Base-by-base conservation (phyloP, 352 stramenopile species). In the Lagenidium sp. region DNA sequence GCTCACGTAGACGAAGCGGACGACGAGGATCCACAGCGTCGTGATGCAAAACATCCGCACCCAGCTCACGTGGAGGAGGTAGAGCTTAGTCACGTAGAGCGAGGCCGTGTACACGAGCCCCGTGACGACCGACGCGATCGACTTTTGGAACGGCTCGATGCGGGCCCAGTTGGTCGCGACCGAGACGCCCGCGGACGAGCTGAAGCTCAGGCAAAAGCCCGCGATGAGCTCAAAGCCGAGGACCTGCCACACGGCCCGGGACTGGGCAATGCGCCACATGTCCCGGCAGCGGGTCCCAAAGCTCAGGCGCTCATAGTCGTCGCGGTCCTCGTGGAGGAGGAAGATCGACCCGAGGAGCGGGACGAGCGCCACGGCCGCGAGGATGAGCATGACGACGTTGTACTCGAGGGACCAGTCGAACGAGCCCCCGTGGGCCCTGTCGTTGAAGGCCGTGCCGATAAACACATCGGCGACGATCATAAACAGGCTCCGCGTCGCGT, bases 211-310 rank as follows among this genome's bases (percentile, higher is more conserved):
- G 26, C 67, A 83, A 44, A 93, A 78, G 22, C 53, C 65, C 7
- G 66, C 62, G 4, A 85, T 28, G 21, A 87, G 57, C 29, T 82
- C 54, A 36, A 89, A 93, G 26, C 72, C 57, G 20, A 93, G 40
- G 12, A 89, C 55, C 31, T 88, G 78, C 73, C 75, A 93, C 55
- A 93, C 71, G 2, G 59, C 73, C 16, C 72, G 77, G 23, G 68
- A 69, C 43, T 87, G 76, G 4, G 68, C 31, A 6, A 89, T 66
- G 35, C 51, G 60, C 74, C 72, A 90, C 53, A 86, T 58, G 18
- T 85, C 55, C 0, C 53, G 53, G 20, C 63, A 79, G 1, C 67
- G 66, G 13, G 47, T 51, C 5, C 41, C 15, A 30, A 73, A 63
- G 16, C 36, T 55, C 19, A 47, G 34, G 16, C 24, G 20, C 4